Evolutionary conservation across 2,329 filamentous ascomycete genomes (phyloP).

Genomic region (Alternaria panax): DNA sequence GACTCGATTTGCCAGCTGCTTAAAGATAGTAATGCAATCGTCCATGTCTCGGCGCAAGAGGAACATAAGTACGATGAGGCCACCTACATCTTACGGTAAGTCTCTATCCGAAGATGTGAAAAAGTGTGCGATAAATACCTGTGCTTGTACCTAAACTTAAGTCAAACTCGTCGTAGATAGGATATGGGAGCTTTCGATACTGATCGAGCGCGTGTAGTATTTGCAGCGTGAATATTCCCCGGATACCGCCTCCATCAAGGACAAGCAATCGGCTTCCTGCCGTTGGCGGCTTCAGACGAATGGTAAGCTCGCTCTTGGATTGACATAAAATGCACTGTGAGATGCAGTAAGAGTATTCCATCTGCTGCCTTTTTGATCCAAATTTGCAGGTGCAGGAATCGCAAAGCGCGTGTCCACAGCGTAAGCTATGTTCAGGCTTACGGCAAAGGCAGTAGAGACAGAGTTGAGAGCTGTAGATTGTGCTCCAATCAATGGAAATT

Average conservation of each 20-base stretch:
- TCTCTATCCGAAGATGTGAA: background rate
- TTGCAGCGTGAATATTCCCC: conserved; percentile 17
- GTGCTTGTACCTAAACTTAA: conserved; percentile 20
- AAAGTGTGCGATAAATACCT: conserved; percentile 6
- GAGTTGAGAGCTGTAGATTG: conserved; percentile 10
- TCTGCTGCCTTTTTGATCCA: conserved; percentile 3
- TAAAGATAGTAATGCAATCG: conserved; percentile 19
- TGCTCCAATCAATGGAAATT: conserved; percentile 15
- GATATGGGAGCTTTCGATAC: conserved; percentile 18
- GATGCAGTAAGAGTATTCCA: conserved; percentile 21
- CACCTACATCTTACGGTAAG: conserved; percentile 8
- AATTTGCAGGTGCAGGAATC: conserved; percentile 17
- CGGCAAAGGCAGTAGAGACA: conserved; percentile 18
- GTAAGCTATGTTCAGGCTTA: conserved; percentile 19
- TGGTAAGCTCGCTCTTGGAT: conserved; percentile 8
- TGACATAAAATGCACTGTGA: conserved; percentile 16
- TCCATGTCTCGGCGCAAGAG: conserved; percentile 11
- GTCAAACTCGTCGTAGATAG: conserved; percentile 28
- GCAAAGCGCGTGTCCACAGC: conserved; percentile 17
- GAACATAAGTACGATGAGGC: conserved; percentile 28
- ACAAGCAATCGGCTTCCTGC: conserved; percentile 20
- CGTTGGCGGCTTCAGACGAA: conserved; percentile 21
- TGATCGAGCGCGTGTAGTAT: conserved; percentile 19
- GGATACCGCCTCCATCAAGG: conserved; percentile 22
- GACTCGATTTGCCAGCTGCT: conserved; percentile 13